A percentile compares a stretch with the other conserved stretches of the same genome.
Evolutionary conservation across 2,329 filamentous ascomycete species (phyloP).

Genomic region (Cladosporium austrohemisphaericum): DNA sequence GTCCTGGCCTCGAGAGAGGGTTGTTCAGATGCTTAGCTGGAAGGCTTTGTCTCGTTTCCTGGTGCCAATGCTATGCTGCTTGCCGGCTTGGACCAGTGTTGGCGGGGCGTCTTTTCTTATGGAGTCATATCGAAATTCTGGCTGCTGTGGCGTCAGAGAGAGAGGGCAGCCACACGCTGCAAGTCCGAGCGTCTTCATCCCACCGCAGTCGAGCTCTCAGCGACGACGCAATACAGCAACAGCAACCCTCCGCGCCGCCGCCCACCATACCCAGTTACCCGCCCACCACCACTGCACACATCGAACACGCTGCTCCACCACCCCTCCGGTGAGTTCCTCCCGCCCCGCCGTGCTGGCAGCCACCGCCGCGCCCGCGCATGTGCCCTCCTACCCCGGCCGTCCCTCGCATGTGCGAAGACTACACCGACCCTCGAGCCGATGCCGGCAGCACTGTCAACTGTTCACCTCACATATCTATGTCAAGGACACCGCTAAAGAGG

Average conservation of each 20-base stretch:
- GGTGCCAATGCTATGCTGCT: not conserved
- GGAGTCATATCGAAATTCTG: constrained; percentile 17
- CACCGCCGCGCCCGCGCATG: constrained; percentile 3
- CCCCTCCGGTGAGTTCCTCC: constrained; percentile 6
- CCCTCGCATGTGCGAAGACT: constrained; percentile 10
- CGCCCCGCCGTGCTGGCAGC: not conserved
- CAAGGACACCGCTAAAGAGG: constrained; percentile 2
- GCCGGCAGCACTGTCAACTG: not conserved
- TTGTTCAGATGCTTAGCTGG: too few relatives aligned
- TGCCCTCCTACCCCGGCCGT: constrained; percentile 10
- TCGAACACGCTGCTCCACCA: not conserved
- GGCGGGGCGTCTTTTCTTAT: constrained; percentile 2
- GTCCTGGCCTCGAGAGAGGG: not conserved
- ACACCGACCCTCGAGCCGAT: constrained; percentile 11
- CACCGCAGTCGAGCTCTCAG: constrained; percentile 8
- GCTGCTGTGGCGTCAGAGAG: constrained; percentile 10
- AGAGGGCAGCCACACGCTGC: not conserved
- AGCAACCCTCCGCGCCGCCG: constrained; percentile 2
- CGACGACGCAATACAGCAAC: constrained; percentile 15
- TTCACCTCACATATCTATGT: not conserved
- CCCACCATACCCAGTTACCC: not conserved
- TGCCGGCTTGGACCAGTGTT: constrained; percentile 1
- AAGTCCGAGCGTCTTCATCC: constrained; percentile 11
- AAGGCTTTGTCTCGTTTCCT: not conserved
- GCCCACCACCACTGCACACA: not conserved